Evolutionary conservation across 257 asterid species (phyloP).

Genomic region (Paraleonurus japonicus): DNA sequence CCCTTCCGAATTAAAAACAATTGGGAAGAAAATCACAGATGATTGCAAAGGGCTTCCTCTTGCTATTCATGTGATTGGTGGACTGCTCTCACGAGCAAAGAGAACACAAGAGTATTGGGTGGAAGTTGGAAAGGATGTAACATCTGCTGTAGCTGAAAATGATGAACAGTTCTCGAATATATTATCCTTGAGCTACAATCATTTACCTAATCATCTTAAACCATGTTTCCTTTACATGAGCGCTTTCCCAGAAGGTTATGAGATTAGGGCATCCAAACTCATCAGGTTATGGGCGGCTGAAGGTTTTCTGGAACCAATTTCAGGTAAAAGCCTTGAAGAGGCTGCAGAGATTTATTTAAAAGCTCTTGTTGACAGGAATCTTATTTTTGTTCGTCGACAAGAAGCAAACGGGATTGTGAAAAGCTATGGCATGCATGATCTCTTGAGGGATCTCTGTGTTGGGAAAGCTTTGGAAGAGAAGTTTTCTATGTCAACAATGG

Average conservation of each 20-base stretch:
- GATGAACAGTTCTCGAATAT: neutral
- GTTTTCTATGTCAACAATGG: neutral
- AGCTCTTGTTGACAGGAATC: constrained; percentile 25
- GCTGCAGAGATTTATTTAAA: neutral
- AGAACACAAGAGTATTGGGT: neutral
- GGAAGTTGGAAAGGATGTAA: neutral
- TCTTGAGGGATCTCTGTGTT: constrained; percentile 15
- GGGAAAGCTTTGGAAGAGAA: constrained; percentile 9
- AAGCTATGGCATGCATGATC: constrained; percentile 7
- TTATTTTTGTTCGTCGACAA: neutral
- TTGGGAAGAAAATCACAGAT: constrained; percentile 19
- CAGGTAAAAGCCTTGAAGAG: neutral
- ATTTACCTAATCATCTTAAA: constrained; percentile 19
- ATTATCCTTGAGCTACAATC: neutral
- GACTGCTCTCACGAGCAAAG: constrained; percentile 3
- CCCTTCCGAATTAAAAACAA: neutral
- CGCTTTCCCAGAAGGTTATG: constrained; percentile 12
- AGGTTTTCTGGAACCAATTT: constrained; percentile 11
- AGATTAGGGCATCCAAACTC: constrained; percentile 8
- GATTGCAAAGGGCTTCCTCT: constrained; percentile 31
- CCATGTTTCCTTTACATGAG: constrained; percentile 23
- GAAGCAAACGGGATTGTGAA: constrained; percentile 11
- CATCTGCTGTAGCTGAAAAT: neutral
- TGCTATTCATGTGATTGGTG: constrained; percentile 26
- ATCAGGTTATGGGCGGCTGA: constrained; percentile 21